Percentiles rank a stretch among this genome's conserved stretches.
phyloP scores from a whole-genome alignment of 106 monocot genomes.

The Dendrobium catenatum region DNA sequence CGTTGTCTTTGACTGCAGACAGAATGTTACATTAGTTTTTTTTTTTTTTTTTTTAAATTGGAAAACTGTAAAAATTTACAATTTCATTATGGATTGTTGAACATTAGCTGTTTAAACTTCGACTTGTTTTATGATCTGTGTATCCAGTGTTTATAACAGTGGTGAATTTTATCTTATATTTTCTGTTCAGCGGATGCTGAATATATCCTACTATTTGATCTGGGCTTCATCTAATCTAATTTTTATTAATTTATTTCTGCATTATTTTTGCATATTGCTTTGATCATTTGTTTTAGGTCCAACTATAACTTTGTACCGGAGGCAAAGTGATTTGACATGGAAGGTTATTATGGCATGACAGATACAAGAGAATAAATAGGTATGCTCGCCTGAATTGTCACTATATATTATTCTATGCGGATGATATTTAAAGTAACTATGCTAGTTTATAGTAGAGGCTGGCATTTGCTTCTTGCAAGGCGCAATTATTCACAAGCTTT shows the following conservation, averaged over 20 bases:
- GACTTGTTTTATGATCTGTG: not conserved
- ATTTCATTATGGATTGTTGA: not conserved
- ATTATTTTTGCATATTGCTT: not conserved
- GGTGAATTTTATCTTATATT: not conserved
- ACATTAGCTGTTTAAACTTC: not conserved
- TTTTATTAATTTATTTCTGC: not conserved
- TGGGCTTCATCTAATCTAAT: not conserved
- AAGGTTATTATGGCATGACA: not conserved
- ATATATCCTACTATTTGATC: not conserved
- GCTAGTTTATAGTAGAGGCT: not conserved
- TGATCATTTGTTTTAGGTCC: not conserved
- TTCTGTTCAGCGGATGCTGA: not conserved
- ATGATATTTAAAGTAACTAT: not conserved
- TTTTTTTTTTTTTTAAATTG: not conserved
- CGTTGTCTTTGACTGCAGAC: too few relatives aligned
- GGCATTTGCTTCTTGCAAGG: not conserved
- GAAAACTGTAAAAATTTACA: not conserved
- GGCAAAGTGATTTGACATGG: not conserved
- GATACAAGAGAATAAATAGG: slow-evolving; percentile 1
- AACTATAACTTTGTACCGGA: not conserved
- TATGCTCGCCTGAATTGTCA: slow-evolving; percentile 1
- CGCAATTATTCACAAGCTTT: not conserved
- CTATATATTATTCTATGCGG: not conserved
- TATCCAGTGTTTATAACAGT: not conserved
- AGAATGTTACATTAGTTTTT: not conserved